Percentiles rank a stretch among this genome's conserved stretches.
phyloP scores from a whole-genome alignment of 1,139 yeast genomes.

The Debaryomyces fabryi region DNA sequence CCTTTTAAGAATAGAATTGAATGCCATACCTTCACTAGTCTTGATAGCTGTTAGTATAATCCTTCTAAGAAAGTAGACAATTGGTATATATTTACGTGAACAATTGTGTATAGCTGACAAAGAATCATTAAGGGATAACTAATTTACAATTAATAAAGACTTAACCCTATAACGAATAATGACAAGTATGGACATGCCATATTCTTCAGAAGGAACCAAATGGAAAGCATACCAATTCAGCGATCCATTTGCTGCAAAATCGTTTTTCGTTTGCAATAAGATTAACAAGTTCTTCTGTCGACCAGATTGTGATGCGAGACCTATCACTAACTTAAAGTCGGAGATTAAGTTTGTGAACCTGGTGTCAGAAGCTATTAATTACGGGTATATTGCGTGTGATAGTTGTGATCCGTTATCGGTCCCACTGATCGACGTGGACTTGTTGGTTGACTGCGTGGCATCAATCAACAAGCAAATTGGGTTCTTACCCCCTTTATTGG shows the following conservation, averaged over 20 bases:
- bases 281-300: slow-evolving; percentile 52
- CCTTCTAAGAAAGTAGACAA: background rate
- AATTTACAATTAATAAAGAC: background rate
- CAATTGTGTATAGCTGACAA: background rate
- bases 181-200: slow-evolving; percentile 32
- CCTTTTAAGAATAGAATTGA: background rate
- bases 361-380: slow-evolving; percentile 43
- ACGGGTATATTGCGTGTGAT: slow-evolving; percentile 56
- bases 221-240: slow-evolving; percentile 70
- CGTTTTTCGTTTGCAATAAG: slow-evolving; percentile 55
- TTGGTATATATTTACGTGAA: background rate
- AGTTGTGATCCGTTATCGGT: slow-evolving; percentile 49
- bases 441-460: slow-evolving; percentile 60
- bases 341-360: slow-evolving; percentile 49
- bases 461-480: slow-evolving; percentile 61
- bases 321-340: slow-evolving; percentile 43
- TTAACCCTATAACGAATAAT: background rate
- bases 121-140: background rate
- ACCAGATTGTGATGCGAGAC: slow-evolving; percentile 66
- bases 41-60: background rate
- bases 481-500: slow-evolving; percentile 52
- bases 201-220: slow-evolving; percentile 49
- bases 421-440: slow-evolving; percentile 52
- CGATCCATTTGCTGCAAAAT: slow-evolving; percentile 66
- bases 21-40: background rate